Evolutionary conservation across 352 stramenopile genomes (phyloP).

Genomic region (Phytophthora brassicae): DNA sequence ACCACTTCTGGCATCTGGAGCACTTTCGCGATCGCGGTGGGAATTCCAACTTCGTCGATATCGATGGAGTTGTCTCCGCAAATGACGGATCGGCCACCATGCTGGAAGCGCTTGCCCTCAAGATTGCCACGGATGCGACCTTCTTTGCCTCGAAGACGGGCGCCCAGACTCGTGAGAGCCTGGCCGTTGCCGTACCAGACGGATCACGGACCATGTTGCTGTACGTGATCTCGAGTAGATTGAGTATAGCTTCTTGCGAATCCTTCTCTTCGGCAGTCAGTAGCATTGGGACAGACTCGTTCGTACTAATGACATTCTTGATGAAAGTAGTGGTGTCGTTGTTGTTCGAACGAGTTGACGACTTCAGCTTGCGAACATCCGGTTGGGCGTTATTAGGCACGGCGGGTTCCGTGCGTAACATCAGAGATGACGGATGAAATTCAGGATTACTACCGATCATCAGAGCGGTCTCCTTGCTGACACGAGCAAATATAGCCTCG

Average conservation of each 20-base stretch:
- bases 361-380: slow-evolving; percentile 8
- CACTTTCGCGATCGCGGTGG: background rate
- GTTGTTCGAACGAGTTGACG: slow-evolving; percentile 5
- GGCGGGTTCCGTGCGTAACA: background rate
- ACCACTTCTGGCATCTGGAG: background rate
- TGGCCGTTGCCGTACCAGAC: slow-evolving; percentile 44
- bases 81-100: background rate
- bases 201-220: background rate
- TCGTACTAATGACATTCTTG: background rate
- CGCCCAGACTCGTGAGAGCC: slow-evolving; percentile 91
- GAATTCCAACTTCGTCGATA: background rate
- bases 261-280: background rate
- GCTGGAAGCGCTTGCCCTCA: slow-evolving; percentile 91
- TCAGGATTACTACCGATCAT: background rate
- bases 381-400: slow-evolving; percentile 1
- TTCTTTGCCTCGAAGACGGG: slow-evolving; percentile 91
- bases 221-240: background rate
- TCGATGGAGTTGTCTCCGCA: background rate
- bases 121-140: slow-evolving; percentile 94
- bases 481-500: background rate
- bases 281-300: background rate
- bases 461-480: background rate
- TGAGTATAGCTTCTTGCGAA: background rate
- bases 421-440: background rate
- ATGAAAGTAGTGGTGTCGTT: slow-evolving; percentile 10